Base-by-base conservation (phyloP, 164 flowering plant species). In the Chloranthus sessilifolius region DNA sequence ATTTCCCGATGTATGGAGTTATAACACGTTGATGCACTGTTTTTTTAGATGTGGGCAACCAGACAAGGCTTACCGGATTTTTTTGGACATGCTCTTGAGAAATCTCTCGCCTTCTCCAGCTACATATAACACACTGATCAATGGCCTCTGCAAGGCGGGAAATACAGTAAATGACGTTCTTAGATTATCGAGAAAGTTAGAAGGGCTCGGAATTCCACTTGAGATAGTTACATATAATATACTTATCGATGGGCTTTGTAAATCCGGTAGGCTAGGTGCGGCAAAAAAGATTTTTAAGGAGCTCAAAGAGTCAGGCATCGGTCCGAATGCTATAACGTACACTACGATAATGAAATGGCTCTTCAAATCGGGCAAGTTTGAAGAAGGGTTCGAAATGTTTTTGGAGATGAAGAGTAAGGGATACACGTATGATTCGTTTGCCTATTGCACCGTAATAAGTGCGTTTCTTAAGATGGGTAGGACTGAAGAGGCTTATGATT, bases 211-310 rank as follows among this genome's bases (percentile, higher is more conserved):
- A 4, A 72, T 78, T 62, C 40, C 60, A 42, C 85, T 83, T 1
- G 42, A 71, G 29, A 15, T 83, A 27, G 61, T 70, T 17, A 88
- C 89, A 0, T 92, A 83, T 47, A 92, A 88, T 73, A 79, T 78
- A 55, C 77, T 92, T 46, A 82, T 92, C 26, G 60, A 85, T 61
- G 86, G 91, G 50, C 70, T 92, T 6, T 92, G 94, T 68, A 79
- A 79, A 55, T 62, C 69, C 3, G 58, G 78, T 4, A 76, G 67
- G 59, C 50, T 77, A 42, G 29, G 55, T 34, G 53, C 49, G 1
- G 87, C 81, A 1, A 74, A 64, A 57, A 63, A 60, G 65, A 59
- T 84, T 12, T 71, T 81, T 17, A 66, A 55, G 57, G 90, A 88
- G 65, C 71, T 85, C 48, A 50, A 44, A 43, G 62, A 69, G 34